Base-by-base conservation (phyloP, 169 alveolate species). In the Hepatocystis sp. region DNA sequence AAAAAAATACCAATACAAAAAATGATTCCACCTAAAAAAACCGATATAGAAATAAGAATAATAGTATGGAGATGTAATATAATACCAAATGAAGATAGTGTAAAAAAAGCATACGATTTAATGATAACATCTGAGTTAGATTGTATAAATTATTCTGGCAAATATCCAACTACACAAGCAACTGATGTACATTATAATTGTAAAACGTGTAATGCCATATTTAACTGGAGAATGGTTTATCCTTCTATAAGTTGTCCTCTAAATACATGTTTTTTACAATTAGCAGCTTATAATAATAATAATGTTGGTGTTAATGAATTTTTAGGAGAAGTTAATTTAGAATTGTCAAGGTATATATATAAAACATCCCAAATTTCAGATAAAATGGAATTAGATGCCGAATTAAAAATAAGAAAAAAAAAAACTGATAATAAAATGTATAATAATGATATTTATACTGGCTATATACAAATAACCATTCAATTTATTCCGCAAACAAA, bases 111-210 rank as follows among this genome's bases (percentile, higher is more conserved):
- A 71, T 67, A 93, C 40, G 97, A 95, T 67, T 90, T 92, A 17
- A 60, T 67, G 21, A 84, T 95, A 34, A 86, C 93, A 52, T 86
- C 95, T 23, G 86, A 93, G 23, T 86, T 96, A 56, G 98, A 96
- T 60, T 95, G 98, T 89, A 91, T 92, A 4, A 91, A 90, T 42
- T 96, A 95, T 66, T 88, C 88, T 4, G 97, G 95, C 40, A 67
- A 88, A 58, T 42, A 71, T 53, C 63, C 95, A 7, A 21, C 66
- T 51, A 86, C 63, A 51, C 98, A 96, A 91, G 66, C 91, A 65
- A 96, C 98, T 4, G 98, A 96, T 88, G 94, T 93, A 39, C 98
- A 96, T 86, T 95, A 95, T 88, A 95, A 94, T 85, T 95, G 98
- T 53, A 94, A 93, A 68, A 84, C 91, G 8, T 98, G 98, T 3